Evolutionary conservation across 176 grass and related monocot genomes (phyloP), one percentile per base, ranked within the genome.

Genomic region (Elymus sibiricus): DNA sequence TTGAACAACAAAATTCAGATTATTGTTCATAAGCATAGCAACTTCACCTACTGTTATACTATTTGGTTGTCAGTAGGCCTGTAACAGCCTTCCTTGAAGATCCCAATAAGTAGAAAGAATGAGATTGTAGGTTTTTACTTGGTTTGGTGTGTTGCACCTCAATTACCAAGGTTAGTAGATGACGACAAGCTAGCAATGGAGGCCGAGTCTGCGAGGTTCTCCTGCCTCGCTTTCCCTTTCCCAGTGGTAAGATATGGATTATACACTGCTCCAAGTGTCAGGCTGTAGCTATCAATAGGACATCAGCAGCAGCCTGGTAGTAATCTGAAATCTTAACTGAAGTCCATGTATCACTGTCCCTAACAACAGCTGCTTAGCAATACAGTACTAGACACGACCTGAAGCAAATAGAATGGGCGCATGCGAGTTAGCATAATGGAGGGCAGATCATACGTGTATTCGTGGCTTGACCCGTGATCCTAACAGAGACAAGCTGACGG

Each of bases 211-310:
- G 27, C 63, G 27, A 65, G 63, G 63, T 65, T 64, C 55, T 58
- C 7, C 55, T 22, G 19, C 7, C 21, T 56, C 17, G 2, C 15
- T 68, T 77, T 68, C 44, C 31, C 55, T 22, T 58, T 58, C 17
- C 53, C 11, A 60, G 59, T 4, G 31, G 47, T 42, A 75, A 39
- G 61, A 28, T 64, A 83, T 77, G 25, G 13, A 86, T 32, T 17
- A 34, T 44, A 12, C 22, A 9, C 61, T 72, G 8, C 55, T 72
- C 38, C 37, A 86, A 26, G 27, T 47, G 66, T 73, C 12, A 80
- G n/a, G 16, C n/a, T 68, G 73, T 55, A 69, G 32, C 62, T 78
- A 69, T 78, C 60, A 85, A 49, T 5, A 14, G n/a, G 44, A 78
- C 46, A 53, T 22, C 55, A 53, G 2, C 49, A 53, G 46, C 46